Evolutionary conservation across 192 early-diverging fungal species (phyloP), one percentile per base, ranked within the genome.

Genomic region (Bifiguratus adelaidae): DNA sequence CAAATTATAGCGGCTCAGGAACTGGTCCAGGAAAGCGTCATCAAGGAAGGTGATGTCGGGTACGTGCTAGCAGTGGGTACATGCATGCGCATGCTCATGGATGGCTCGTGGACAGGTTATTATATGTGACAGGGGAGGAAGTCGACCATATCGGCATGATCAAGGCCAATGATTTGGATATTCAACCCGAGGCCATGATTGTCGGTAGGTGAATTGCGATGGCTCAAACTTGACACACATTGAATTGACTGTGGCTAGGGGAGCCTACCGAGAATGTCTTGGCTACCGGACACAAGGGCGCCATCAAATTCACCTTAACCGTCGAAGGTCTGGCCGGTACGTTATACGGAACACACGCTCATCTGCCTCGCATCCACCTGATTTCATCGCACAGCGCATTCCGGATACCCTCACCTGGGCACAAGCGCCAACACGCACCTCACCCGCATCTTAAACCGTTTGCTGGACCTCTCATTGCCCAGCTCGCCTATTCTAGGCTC

Each of bases 101-200:
- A 13, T 40, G 13, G 22, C 22, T 40, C 6, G 11, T 34, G 11
- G 15, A 34, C 37, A 40, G 37, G 13, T 59, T 74, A 42, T 49
- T 74, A 25, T 74, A 65, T 55, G 71, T 71, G 27, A 67, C 67
- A 12, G 63, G 68, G 16, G 71, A 74, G 20, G 71, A 74, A 26
- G 65, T 60, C 6, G 65, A 74, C 48, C 68, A 71, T 42, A 62
- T 63, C 25, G 71, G 71, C 23, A 74, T 74, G 56, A 51, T 54
- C 2, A 53, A 52, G 32, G 71, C 71, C 2, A 71, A 74, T 26
- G 47, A 54, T 12, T 48, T 74, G 1, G 53, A 47, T 38, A 52
- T 74, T 13, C 43, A 49, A 1, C 58, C 68, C 11, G 58, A 56
- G 13, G 68, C 59, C 22, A 29, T 71, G 26, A 48, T 71, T 46